Evolutionary conservation across 805 yeast species (phyloP), one percentile per base, ranked within the genome.

Genomic region (Suhomyces xylopsoci): DNA sequence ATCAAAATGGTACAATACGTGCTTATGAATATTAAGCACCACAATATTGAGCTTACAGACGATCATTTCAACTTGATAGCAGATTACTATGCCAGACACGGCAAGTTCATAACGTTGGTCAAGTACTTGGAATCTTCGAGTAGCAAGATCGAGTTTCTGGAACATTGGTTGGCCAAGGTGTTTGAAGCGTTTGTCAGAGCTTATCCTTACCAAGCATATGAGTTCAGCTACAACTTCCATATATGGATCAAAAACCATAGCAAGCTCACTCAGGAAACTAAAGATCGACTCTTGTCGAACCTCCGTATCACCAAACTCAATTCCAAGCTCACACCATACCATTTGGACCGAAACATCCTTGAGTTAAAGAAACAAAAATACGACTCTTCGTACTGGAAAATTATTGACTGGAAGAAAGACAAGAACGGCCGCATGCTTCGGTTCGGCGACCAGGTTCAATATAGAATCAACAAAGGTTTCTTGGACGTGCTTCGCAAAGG

Each of bases 391-490:
- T 49, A 61, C 14, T 71, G 74, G 74, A 45, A 51, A 9, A 47
- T 54, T n/a, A 54, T 67, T 36, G 43, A 48, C 25, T 59, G 56
- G 58, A 49, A 52, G 9, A 55, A 56, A 19, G 52, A 58, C 41
- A 43, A 48, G 17, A 17, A 48, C 32, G 62, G 63, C 2, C 49
- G 49, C 24, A 57, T 55, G n/a, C 36, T 45, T 9, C 58, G 56
- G 38, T 59, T 56, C 44, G 53, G 56, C 19, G 58, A 58, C 17
- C 76, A 72, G 49, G 56, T 69, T 4, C 62, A 63, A 38, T 71
- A 63, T 50, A 54, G 77, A 32, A 55, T 67, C 32, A 60, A 62
- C 20, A 58, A 62, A 45, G 79, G 78, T 20, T 69, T 74, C 44
- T 55, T 54, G 7, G 71, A 67, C 14, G 50, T 74, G 7, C 50